phyloP scores from a whole-genome alignment of 2,329 filamentous ascomycete species.

The Aspergillus sp. region DNA sequence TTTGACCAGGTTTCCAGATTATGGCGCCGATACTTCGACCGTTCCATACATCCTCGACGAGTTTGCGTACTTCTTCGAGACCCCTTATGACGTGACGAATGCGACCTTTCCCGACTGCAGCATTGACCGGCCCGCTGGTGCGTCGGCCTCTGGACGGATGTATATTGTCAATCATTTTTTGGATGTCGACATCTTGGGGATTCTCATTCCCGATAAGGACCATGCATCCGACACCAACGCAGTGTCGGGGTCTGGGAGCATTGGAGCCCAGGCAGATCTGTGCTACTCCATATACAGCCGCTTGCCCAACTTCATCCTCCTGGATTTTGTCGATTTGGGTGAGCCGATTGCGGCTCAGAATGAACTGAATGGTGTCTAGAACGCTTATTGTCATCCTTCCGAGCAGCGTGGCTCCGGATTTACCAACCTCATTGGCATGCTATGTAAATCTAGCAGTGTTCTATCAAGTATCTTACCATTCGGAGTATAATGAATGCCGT shows the following conservation, averaged over 20 bases:
- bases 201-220: conserved; percentile 46
- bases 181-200: conserved; percentile 45
- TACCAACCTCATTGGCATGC: not conserved
- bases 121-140: conserved; percentile 47
- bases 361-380: conserved; percentile 40
- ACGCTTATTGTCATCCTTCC: not conserved
- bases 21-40: conserved; percentile 40
- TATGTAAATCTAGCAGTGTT: not conserved
- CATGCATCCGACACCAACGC: conserved; percentile 47
- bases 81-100: conserved; percentile 46
- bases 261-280: conserved; percentile 44
- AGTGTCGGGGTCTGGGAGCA: conserved; percentile 44
- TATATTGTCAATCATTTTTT: conserved; percentile 54
- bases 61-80: conserved; percentile 52
- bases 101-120: conserved; percentile 45
- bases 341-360: conserved; percentile 46
- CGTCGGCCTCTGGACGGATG: conserved; percentile 44
- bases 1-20: conserved; percentile 32
- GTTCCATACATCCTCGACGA: conserved; percentile 48
- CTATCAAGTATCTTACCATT: not conserved
- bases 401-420: not conserved
- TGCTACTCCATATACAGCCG: conserved; percentile 44
- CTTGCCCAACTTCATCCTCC: conserved; percentile 46
- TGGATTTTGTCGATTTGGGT: conserved; percentile 51
- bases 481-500: not conserved